Percentiles rank a stretch among this genome's conserved stretches.
Conservation (phyloP, 306 rosid species). For the Medicago ruthenica region DNA sequence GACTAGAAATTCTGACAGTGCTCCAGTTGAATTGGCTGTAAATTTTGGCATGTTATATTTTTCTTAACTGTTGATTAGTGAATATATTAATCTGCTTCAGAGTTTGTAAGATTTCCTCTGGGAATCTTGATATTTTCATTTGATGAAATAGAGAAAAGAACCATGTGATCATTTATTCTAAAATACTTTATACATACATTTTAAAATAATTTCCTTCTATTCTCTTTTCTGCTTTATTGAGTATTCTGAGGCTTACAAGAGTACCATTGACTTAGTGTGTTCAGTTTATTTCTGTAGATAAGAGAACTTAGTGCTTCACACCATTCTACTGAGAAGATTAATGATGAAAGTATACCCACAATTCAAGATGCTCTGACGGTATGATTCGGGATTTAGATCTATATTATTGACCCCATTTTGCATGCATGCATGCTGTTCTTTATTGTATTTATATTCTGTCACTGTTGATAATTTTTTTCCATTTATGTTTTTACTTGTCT, state of each 20-base stretch:
- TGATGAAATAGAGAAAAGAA: neutral
- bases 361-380: slow-evolving; percentile 84
- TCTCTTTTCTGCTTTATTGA: neutral
- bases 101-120: slow-evolving; percentile 13
- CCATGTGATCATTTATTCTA: slow-evolving; percentile 12
- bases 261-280: slow-evolving; percentile 48
- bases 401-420: neutral
- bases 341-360: slow-evolving; percentile 63
- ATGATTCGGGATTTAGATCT: slow-evolving; percentile 24
- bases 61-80: slow-evolving; percentile 1
- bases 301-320: slow-evolving; percentile 57
- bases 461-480: slow-evolving; percentile 5
- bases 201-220: neutral
- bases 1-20: neutral
- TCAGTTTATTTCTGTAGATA: slow-evolving; percentile 66
- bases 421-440: slow-evolving; percentile 19
- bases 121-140: slow-evolving; percentile 24
- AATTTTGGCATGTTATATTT: slow-evolving; percentile 2
- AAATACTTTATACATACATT: neutral
- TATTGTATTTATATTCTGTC: slow-evolving; percentile 12
- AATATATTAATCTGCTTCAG: slow-evolving; percentile 6
- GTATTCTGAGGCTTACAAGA: neutral
- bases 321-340: slow-evolving; percentile 51
- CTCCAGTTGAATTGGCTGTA: slow-evolving; percentile 8
- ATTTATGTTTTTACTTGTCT: neutral